Percentiles rank a stretch among this genome's conserved stretches.
These are phyloP conservation scores for Conoideocrella luteorostrata DNA, from an alignment of 2,329 filamentous ascomycete genomes.

Conservation along the genomic window DNA sequence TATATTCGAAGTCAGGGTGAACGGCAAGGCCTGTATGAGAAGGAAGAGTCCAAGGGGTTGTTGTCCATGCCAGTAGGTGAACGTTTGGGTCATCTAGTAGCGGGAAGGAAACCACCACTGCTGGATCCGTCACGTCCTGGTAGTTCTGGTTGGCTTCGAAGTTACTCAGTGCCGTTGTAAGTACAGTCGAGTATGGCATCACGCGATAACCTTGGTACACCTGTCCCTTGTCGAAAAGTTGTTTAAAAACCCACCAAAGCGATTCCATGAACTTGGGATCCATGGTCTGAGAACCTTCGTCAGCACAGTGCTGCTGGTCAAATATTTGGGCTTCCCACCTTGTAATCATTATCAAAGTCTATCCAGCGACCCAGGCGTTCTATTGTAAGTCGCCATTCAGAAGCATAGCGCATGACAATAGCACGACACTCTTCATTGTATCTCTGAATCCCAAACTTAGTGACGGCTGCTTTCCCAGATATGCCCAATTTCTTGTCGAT, in stretches of 20 bases:
- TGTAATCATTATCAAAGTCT: slow-evolving; percentile 97
- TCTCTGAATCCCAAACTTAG: slow-evolving; percentile 75
- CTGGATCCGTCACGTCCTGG: slow-evolving; percentile 85
- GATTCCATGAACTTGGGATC: slow-evolving; percentile 93
- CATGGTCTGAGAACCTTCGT: slow-evolving; percentile 59
- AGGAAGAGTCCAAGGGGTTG: slow-evolving; percentile 79
- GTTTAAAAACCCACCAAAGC: slow-evolving; percentile 95
- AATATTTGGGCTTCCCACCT: slow-evolving; percentile 41
- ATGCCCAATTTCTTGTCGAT: slow-evolving; percentile 95
- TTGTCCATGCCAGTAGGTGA: slow-evolving; percentile 79
- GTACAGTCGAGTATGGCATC: slow-evolving; percentile 89
- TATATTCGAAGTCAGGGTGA: slow-evolving; percentile 77
- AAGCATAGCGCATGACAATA: slow-evolving; percentile 86
- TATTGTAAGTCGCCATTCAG: slow-evolving; percentile 83
- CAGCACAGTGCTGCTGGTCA: neutral
- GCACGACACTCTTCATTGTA: slow-evolving; percentile 90
- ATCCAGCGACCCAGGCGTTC: slow-evolving; percentile 91
- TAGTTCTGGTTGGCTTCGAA: slow-evolving; percentile 95
- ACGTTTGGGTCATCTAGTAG: slow-evolving; percentile 71
- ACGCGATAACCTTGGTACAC: slow-evolving; percentile 89
- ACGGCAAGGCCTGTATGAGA: slow-evolving; percentile 73
- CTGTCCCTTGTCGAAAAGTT: slow-evolving; percentile 80
- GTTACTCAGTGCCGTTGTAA: slow-evolving; percentile 85
- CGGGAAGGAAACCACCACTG: slow-evolving; percentile 82
- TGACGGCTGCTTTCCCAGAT: slow-evolving; percentile 79